Base-by-base conservation (phyloP, 805 yeast genomes). In the Hanseniaspora lindneri region DNA sequence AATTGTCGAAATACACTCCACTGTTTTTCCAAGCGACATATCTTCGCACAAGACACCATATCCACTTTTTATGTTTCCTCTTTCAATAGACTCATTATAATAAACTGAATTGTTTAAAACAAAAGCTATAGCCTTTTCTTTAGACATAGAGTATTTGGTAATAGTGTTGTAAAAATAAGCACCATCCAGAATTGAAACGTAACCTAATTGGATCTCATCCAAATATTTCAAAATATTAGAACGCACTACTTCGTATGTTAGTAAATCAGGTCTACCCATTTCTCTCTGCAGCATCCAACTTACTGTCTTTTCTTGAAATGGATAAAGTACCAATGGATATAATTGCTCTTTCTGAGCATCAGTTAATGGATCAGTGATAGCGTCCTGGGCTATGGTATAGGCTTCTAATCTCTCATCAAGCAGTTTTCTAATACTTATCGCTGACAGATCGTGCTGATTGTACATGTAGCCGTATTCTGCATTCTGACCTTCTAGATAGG, bases 11-110 rank as follows among this genome's bases (percentile, higher is more conserved):
- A 84, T 68, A 13, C 87, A 69, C 60, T 92, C 98, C 3, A 92
- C 78, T 0, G 98, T 89, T 59, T 92, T 92, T 0, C 98, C 98
- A 7, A 92, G 70, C 0, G 98, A 98, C 98, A 92, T 92, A 62
- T 92, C 98, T 58, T 89, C 98, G 1, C 92, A 82, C 29, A 92
- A 62, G 7, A 92, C 65, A 0, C 94, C 96, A 44, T 72, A 54
- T 3, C 62, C 62, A 7, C 58, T 54, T 14, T 37, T 30, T 4
- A 46, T 27, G 33, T 16, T 11, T 6, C 44, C 44, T 4, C 17
- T 27, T 10, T 25, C 3, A 4, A 39, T 1, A 17, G 7, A 29
- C 16, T 25, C n/a, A 8, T 25, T 20, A 7, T 7, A 14, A 4
- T 23, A 2, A 11, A 14, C n/a, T 11, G 29, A 4, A 8, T 24